Base-by-base conservation (phyloP, 768 basidiomycete species). In the Russula griseocarnosa region DNA sequence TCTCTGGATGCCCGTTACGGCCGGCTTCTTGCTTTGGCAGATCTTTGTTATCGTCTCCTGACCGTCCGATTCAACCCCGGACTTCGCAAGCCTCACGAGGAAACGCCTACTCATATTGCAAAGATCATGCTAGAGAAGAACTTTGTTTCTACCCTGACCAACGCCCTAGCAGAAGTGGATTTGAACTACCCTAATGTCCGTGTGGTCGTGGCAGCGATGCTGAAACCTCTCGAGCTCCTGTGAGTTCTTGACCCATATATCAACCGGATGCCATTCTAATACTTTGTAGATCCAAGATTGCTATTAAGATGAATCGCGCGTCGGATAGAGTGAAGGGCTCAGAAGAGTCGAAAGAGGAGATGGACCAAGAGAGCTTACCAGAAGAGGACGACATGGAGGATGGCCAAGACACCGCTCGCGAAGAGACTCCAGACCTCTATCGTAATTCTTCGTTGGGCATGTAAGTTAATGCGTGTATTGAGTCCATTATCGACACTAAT, bases 101-200 rank as follows among this genome's bases (percentile, higher is more conserved):
- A 94, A 55, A 82, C 82, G n/a, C 88, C 88, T 4, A 88, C 94
- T 9, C 95, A 97, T 66, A 83, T 98, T 58, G 94, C 96, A 24
- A 98, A 98, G 77, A 83, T 95, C 66, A 99, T 99, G 97, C 76
- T 99, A 56, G 97, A 99, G 80, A 98, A 98, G 79, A 92, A 92
- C 71, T 95, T 92, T 67, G 97, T 98, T 18, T 82, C 89, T 5
- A 86, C 88, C 1, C 78, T 99, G 40, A 98, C 97, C 0, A 88
- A 80, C 49, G 88, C 94, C 13, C 80, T 98, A 20, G 86, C 90
- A 5, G 97, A 99, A 58, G 86, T 96, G 47, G 97, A 99, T 71
- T 83, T 98, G 44, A 97, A 97, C 72, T 98, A 93, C 75, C 97
- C 97, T 2, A 87, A 94, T 69, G 85, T 97, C 66, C 86, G 90